phyloP scores from a whole-genome alignment of 768 basidiomycete genomes.

The Calocybe cyanea region DNA sequence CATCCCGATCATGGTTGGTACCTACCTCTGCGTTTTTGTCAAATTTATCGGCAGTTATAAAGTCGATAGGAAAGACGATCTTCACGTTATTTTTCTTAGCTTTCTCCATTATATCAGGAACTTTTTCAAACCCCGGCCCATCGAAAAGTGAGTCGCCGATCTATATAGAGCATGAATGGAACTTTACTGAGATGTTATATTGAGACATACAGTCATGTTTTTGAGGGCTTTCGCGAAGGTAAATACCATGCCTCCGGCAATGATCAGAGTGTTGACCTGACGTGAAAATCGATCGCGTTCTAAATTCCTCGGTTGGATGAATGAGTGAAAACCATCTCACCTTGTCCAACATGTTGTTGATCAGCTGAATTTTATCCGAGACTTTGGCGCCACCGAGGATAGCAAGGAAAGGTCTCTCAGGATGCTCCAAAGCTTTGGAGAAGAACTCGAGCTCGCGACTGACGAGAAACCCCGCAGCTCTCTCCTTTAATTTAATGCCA shows the following conservation, averaged over 20 bases:
- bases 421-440: slow-evolving; percentile 93
- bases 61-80: slow-evolving; percentile 94
- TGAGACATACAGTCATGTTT: slow-evolving; percentile 51
- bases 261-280: slow-evolving; percentile 92
- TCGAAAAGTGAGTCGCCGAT: slow-evolving; percentile 97
- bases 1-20: slow-evolving; percentile 13
- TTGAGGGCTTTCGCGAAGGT: slow-evolving; percentile 97
- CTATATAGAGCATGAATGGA: slow-evolving; percentile 31
- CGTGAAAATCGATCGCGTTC: not conserved
- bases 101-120: slow-evolving; percentile 79
- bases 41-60: slow-evolving; percentile 92
- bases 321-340: no score
- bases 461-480: slow-evolving; percentile 94
- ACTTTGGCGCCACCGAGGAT: slow-evolving; percentile 99
- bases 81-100: slow-evolving; percentile 90
- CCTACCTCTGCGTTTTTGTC: slow-evolving; percentile 81
- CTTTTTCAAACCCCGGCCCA: slow-evolving; percentile 82
- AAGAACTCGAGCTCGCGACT: slow-evolving; percentile 99
- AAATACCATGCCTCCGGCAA: slow-evolving; percentile 98
- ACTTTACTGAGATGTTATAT: not conserved
- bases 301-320: no score
- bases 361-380: slow-evolving; percentile 97
- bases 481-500: slow-evolving; percentile 86
- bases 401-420: slow-evolving; percentile 94
- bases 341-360: slow-evolving; percentile 99